Evolutionary conservation across 2,329 filamentous ascomycete species (phyloP).

Genomic region (Fusarium hostae): DNA sequence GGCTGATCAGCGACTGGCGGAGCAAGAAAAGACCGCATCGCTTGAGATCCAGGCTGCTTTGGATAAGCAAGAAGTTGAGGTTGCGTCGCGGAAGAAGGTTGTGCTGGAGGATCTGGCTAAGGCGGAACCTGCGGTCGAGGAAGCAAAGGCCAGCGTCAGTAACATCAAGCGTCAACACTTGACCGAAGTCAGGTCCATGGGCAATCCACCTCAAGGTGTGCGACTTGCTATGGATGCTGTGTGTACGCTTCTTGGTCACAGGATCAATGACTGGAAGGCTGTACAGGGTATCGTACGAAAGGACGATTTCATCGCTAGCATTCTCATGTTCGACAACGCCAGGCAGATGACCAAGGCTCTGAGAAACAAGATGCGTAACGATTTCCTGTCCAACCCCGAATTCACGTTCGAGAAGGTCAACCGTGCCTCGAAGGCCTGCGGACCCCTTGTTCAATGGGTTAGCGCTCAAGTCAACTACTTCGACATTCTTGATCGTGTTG

Average conservation of each 20-base stretch:
- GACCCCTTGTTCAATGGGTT: constrained; percentile 96
- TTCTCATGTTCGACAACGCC: constrained; percentile 97
- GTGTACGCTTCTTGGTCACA: constrained; percentile 92
- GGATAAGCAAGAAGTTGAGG: constrained; percentile 89
- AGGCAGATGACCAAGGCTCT: constrained; percentile 88
- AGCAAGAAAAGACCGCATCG: constrained; percentile 88
- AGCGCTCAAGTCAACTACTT: constrained; percentile 97
- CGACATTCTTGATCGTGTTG: constrained; percentile 94
- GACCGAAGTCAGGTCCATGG: constrained; percentile 97
- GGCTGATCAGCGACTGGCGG: constrained; percentile 92
- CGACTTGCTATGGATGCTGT: constrained; percentile 95
- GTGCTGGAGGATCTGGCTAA: constrained; percentile 88
- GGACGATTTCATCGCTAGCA: constrained; percentile 98
- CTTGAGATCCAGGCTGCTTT: constrained; percentile 88
- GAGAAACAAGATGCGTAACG: constrained; percentile 88
- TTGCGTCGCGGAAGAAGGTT: constrained; percentile 83
- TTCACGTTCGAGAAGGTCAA: constrained; percentile 98
- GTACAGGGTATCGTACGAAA: constrained; percentile 88
- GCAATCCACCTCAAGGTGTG: constrained; percentile 89
- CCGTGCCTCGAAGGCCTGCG: constrained; percentile 95
- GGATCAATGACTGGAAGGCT: constrained; percentile 88
- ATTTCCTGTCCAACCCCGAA: constrained; percentile 91
- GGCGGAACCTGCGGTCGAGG: constrained; percentile 91
- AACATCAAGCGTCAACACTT: constrained; percentile 98
- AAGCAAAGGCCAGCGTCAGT: constrained; percentile 95